Base-by-base conservation (phyloP, 1,284 basidiomycete species). In the Irpex sp. region DNA sequence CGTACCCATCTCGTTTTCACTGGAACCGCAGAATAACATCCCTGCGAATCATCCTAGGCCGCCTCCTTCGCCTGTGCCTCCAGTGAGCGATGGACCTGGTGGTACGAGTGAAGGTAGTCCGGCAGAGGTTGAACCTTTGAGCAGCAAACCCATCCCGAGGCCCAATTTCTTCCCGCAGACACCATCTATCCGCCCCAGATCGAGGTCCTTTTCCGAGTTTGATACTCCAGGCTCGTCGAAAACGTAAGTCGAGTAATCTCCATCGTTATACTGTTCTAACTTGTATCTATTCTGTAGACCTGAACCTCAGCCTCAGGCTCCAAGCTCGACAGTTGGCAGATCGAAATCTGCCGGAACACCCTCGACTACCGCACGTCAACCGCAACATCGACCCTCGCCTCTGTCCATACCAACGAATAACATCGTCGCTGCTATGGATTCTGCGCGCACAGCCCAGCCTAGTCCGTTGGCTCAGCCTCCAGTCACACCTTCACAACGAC, bases 171-270 rank as follows among this genome's bases (percentile, higher is more conserved):
- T 83, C 59, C 89, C 89, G 0, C 79, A 81, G 63, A 78, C 77
- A 4, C 77, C 78, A 4, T 77, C 77, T 5, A 68, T 77, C 8
- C 75, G 90, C 5, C 90, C 89, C 1, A 77, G 90, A 19, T 92
- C 89, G 19, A 76, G 88, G 67, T 91, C 89, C 63, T 92, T 92
- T 69, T 92, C 89, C 21, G 86, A 83, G 1, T 87, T 90, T 70
- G 82, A 84, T 65, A 75, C 78, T 17, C 65, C 74, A 67, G 13
- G 68, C 68, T 75, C 47, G 62, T 75, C 21, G 72, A 75, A 70
- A 63, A 79, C 78, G 83, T 82, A 60, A 62, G 76, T 70, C 6
- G 63, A 21, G n/a, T 36, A 59, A 47, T 46, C 7, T 55, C 35
- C 11, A 15, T 55, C 17, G n/a, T 31, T 47, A 21, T 21, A 15